Percentiles rank a stretch among this genome's conserved stretches.
These are phyloP conservation scores for Fraxinus ornus DNA, from an alignment of 305 asterid genomes.

Conservation along the genomic window DNA sequence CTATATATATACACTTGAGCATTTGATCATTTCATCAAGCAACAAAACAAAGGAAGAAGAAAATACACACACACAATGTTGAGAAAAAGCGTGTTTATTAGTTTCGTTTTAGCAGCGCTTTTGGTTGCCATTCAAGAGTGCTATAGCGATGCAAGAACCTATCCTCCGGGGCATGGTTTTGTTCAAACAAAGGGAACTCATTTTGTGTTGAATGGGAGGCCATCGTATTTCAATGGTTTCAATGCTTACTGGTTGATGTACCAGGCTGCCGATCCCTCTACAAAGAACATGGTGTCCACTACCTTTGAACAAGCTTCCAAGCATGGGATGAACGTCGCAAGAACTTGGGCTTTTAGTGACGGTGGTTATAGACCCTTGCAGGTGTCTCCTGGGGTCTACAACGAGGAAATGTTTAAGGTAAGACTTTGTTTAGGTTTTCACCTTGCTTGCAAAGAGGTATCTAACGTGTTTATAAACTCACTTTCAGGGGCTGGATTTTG, in stretches of 20 bases:
- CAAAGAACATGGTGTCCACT: slow-evolving; percentile 35
- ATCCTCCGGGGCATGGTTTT: not conserved
- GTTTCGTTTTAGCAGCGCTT: slow-evolving; percentile 21
- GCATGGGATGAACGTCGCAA: slow-evolving; percentile 49
- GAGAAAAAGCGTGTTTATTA: slow-evolving; percentile 20
- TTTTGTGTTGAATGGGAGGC: slow-evolving; percentile 39
- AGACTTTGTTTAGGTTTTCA: not conserved
- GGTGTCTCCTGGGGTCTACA: slow-evolving; percentile 41
- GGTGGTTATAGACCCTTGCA: slow-evolving; percentile 52
- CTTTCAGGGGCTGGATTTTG: slow-evolving; percentile 58
- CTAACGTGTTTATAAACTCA: too few species aligned
- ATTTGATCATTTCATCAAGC: not conserved
- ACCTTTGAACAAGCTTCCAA: slow-evolving; percentile 45
- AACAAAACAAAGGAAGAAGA: not conserved
- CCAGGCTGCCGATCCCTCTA: slow-evolving; percentile 48
- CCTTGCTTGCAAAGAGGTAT: too few species aligned
- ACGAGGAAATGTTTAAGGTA: slow-evolving; percentile 54
- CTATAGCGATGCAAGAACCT: not conserved
- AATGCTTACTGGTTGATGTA: slow-evolving; percentile 66
- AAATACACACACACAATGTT: slow-evolving; percentile 23
- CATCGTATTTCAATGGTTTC: slow-evolving; percentile 54
- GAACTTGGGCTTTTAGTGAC: slow-evolving; percentile 69
- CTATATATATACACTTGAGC: not conserved
- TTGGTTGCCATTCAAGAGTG: slow-evolving; percentile 12
- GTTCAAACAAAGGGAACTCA: slow-evolving; percentile 36